Evolutionary conservation across 495 filamentous ascomycete species (phyloP).

Genomic region (Ramalina intermedia): DNA sequence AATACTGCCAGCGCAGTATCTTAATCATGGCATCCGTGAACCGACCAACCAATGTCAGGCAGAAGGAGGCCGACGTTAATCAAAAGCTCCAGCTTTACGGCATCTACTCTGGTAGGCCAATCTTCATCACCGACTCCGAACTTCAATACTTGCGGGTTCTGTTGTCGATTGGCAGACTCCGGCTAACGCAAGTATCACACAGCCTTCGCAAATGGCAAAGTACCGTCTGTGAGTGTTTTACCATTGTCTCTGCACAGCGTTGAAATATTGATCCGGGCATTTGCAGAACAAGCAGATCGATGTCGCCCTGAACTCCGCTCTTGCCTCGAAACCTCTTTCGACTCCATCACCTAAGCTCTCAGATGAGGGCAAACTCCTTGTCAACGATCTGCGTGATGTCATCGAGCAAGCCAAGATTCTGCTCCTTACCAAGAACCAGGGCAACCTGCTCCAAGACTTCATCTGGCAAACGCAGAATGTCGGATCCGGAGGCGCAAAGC

Average conservation of each 20-base stretch:
- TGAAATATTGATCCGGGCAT: neutral
- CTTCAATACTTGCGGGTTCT: neutral
- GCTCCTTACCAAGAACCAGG: conserved; percentile 89
- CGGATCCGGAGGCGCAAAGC: conserved; percentile 32
- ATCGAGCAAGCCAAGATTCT: conserved; percentile 79
- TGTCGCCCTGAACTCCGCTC: conserved; percentile 74
- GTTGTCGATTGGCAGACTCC: neutral
- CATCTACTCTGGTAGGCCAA: conserved; percentile 55
- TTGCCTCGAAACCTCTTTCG: conserved; percentile 48
- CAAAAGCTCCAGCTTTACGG: conserved; percentile 90
- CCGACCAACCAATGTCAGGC: conserved; percentile 28
- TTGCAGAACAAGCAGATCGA: conserved; percentile 82
- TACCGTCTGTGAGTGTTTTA: conserved; percentile 60
- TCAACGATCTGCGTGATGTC: conserved; percentile 64
- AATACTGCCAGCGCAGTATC: neutral
- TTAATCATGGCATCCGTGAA: conserved; percentile 3
- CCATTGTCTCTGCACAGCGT: neutral
- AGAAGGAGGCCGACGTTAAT: conserved; percentile 61
- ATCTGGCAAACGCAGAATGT: conserved; percentile 83
- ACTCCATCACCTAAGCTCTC: conserved; percentile 70
- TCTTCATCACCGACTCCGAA: neutral
- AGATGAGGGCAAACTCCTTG: conserved; percentile 59
- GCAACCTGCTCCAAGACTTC: conserved; percentile 88
- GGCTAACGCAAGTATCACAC: conserved; percentile 7
- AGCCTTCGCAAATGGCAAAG: conserved; percentile 83